Conservation (phyloP, 805 yeast genomes). For the Lipomyces japonicus region DNA sequence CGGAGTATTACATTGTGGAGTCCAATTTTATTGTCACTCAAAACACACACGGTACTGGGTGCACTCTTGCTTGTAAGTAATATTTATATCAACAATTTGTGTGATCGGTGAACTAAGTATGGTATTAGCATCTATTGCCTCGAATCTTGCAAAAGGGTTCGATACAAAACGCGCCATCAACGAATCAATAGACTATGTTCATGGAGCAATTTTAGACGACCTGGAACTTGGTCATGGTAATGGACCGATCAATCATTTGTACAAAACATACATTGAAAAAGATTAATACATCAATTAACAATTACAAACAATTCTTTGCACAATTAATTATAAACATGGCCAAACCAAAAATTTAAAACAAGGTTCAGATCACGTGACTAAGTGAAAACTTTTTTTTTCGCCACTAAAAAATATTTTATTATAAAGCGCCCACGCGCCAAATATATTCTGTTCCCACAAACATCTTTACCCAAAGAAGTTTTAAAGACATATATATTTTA, state of each 20-base stretch:
- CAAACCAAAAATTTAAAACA: too few relatives aligned
- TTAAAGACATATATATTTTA: too few relatives aligned
- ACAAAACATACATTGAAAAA: slow-evolving; percentile 8
- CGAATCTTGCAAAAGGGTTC: slow-evolving; percentile 60
- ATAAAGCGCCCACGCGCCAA: too few relatives aligned
- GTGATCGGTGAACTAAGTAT: background rate
- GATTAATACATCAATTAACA: too few relatives aligned
- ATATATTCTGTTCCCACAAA: too few relatives aligned
- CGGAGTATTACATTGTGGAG: slow-evolving; percentile 43
- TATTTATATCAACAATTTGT: background rate
- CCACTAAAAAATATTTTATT: too few relatives aligned
- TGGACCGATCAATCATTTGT: slow-evolving; percentile 71
- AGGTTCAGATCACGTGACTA: too few relatives aligned
- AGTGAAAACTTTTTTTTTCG: too few relatives aligned
- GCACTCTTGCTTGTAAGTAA: slow-evolving; percentile 57
- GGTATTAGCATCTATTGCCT: slow-evolving; percentile 65
- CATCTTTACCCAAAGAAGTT: too few relatives aligned
- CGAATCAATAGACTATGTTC: slow-evolving; percentile 61
- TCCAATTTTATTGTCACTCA: slow-evolving; percentile 47
- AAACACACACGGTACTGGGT: slow-evolving; percentile 86
- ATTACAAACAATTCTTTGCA: too few relatives aligned
- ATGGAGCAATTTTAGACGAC: slow-evolving; percentile 54
- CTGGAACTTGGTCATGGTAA: slow-evolving; percentile 49
- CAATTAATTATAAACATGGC: too few relatives aligned
- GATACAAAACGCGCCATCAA: slow-evolving; percentile 49